Evolutionary conservation across 768 basidiomycete genomes (phyloP).

Genomic region (Leccinum fibrillosum): DNA sequence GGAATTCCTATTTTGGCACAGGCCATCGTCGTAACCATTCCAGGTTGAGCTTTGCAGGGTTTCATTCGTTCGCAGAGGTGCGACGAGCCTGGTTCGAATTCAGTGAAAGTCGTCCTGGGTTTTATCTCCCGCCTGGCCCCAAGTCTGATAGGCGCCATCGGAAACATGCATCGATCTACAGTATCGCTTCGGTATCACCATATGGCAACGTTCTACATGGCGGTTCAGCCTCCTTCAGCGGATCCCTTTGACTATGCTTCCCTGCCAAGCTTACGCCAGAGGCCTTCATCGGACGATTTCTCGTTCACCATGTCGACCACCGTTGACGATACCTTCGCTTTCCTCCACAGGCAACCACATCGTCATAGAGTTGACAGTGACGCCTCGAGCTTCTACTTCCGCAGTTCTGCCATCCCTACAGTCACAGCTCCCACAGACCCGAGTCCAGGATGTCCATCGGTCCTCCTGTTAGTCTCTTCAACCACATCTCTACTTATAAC

Average conservation of each 20-base stretch:
- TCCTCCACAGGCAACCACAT: constrained; percentile 38
- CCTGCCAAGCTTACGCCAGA: constrained; percentile 47
- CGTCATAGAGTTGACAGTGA: constrained; percentile 69
- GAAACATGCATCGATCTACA: too few relatives aligned
- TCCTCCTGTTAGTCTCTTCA: constrained; percentile 72
- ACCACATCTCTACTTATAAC: constrained; percentile 55
- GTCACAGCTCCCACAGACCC: constrained; percentile 54
- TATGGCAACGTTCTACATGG: too few relatives aligned
- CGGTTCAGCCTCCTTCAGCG: too few relatives aligned
- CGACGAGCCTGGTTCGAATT: too few relatives aligned
- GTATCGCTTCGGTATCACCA: too few relatives aligned
- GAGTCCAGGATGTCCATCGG: constrained; percentile 60
- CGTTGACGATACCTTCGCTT: constrained; percentile 75
- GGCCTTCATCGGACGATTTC: constrained; percentile 59
- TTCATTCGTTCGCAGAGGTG: too few relatives aligned
- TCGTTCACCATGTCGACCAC: constrained; percentile 49
- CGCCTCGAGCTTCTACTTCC: constrained; percentile 75
- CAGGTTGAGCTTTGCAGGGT: too few relatives aligned
- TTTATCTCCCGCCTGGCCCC: too few relatives aligned
- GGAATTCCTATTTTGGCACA: too few relatives aligned
- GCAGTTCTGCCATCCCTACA: constrained; percentile 32
- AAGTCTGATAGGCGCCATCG: too few relatives aligned
- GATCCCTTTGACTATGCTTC: constrained; percentile 73
- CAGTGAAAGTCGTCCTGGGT: too few relatives aligned
- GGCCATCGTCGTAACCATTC: too few relatives aligned